Percentiles rank a stretch among this genome's conserved stretches.
phyloP scores from a whole-genome alignment of 768 basidiomycete genomes.

The Pleurotus djamor region DNA sequence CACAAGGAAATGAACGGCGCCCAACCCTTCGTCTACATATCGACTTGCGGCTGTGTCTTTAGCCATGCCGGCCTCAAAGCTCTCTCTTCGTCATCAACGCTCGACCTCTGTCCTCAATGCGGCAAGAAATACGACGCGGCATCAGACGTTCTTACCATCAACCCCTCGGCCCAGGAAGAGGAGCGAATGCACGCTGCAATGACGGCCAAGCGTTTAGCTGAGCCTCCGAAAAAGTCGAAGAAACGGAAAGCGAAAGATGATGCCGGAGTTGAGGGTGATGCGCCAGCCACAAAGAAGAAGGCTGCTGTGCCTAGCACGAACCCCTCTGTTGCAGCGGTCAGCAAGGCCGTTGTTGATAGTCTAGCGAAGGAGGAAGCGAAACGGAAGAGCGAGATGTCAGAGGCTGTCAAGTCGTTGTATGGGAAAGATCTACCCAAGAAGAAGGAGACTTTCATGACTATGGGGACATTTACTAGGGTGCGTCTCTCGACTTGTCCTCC shows the following conservation, averaged over 20 bases:
- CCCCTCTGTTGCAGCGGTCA: constrained; percentile 52
- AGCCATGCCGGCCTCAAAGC: constrained; percentile 81
- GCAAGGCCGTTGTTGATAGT: constrained; percentile 66
- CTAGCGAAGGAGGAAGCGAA: constrained; percentile 82
- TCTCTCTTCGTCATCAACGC: constrained; percentile 34
- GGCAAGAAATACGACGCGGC: constrained; percentile 60
- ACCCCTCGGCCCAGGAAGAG: constrained; percentile 70
- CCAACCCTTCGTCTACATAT: constrained; percentile 86
- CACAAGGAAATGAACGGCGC: constrained; percentile 93
- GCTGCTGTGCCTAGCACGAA: constrained; percentile 42
- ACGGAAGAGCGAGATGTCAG: constrained; percentile 82
- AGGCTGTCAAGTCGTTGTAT: constrained; percentile 83
- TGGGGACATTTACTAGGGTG: constrained; percentile 89
- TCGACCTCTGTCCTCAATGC: constrained; percentile 78
- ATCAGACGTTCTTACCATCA: constrained; percentile 60
- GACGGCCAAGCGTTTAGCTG: constrained; percentile 53
- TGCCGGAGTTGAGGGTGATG: constrained; percentile 31
- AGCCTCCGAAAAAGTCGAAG: constrained; percentile 58
- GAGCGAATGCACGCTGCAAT: constrained; percentile 53
- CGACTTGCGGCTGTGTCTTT: constrained; percentile 88
- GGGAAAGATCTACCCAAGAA: constrained; percentile 44
- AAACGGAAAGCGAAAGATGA: constrained; percentile 50
- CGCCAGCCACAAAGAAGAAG: constrained; percentile 45
- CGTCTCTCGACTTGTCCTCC: constrained; percentile 24
- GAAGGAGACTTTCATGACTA: constrained; percentile 91